A percentile compares a stretch with the other conserved stretches of the same genome.
Evolutionary conservation across 78 protist genomes (phyloP).

Genomic region (Dictyostelium capitatum): DNA sequence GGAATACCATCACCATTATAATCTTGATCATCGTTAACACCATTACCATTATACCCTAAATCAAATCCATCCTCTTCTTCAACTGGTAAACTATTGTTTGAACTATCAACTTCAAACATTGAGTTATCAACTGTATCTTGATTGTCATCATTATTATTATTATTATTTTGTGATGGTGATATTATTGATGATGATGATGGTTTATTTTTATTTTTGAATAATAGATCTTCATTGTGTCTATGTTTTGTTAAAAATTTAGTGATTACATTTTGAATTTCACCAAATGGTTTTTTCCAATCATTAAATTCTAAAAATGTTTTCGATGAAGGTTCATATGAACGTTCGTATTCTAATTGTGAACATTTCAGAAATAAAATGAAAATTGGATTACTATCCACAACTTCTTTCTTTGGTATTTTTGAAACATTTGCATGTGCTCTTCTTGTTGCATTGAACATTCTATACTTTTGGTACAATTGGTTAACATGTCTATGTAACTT

Average conservation of each 20-base stretch:
- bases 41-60: background rate
- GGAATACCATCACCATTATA: background rate
- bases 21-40: background rate
- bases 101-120: background rate
- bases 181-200: background rate
- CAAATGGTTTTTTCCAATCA: constrained; percentile 37
- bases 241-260: constrained; percentile 45
- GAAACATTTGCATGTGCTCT: background rate
- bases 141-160: background rate
- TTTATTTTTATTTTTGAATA: background rate
- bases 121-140: background rate
- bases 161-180: background rate
- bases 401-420: constrained; percentile 21
- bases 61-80: background rate
- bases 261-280: constrained; percentile 3
- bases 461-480: constrained; percentile 38
- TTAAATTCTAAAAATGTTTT: constrained; percentile 71
- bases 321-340: constrained; percentile 63
- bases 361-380: constrained; percentile 50
- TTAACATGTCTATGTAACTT: constrained; percentile 65
- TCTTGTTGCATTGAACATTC: constrained; percentile 35
- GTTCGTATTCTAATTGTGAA: constrained; percentile 45
- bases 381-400: constrained; percentile 50
- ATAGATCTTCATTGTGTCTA: constrained; percentile 1
- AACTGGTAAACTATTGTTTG: background rate